phyloP scores from a whole-genome alignment of 2,329 filamentous ascomycete species.

The Aspergillus phoenicis region DNA sequence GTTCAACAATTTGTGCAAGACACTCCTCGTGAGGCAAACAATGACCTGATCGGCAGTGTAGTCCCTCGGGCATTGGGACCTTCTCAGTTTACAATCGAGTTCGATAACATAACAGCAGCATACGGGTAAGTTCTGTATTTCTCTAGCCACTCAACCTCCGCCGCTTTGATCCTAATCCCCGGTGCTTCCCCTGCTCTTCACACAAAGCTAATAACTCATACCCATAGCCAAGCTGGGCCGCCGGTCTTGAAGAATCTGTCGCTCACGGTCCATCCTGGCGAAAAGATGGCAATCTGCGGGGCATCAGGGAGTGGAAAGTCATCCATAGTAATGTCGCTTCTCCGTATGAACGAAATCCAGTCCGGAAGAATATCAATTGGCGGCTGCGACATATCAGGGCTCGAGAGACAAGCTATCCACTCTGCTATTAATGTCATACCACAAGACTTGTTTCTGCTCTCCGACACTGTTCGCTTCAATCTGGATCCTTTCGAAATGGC shows the following conservation, averaged over 20 bases:
- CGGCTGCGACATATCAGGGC: slow-evolving; percentile 21
- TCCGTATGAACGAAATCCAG: slow-evolving; percentile 32
- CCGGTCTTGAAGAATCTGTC: slow-evolving; percentile 28
- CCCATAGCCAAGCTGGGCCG: not conserved
- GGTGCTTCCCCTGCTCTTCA: no score
- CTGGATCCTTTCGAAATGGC: slow-evolving; percentile 31
- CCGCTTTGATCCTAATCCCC: no score
- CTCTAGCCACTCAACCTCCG: no score
- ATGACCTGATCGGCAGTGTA: not conserved
- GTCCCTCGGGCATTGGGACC: no score
- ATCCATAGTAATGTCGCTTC: slow-evolving; percentile 23
- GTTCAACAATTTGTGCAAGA: slow-evolving; percentile 17
- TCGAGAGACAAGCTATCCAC: slow-evolving; percentile 18
- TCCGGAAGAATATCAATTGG: slow-evolving; percentile 27
- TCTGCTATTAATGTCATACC: slow-evolving; percentile 28
- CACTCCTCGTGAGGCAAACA: slow-evolving; percentile 7
- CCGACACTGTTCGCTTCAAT: slow-evolving; percentile 29
- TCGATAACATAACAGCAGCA: slow-evolving; percentile 18
- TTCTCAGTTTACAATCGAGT: slow-evolving; percentile 14
- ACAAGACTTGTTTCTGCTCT: slow-evolving; percentile 29
- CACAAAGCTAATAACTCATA: not conserved
- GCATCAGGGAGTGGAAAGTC: slow-evolving; percentile 24
- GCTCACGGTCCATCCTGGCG: slow-evolving; percentile 27
- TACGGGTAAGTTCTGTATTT: not conserved
- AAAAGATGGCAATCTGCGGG: slow-evolving; percentile 38